Percentiles rank a stretch among this genome's conserved stretches.
Evolutionary conservation across 2,329 filamentous ascomycete genomes (phyloP).

Genomic region (Rhinocladiella mackenziei): DNA sequence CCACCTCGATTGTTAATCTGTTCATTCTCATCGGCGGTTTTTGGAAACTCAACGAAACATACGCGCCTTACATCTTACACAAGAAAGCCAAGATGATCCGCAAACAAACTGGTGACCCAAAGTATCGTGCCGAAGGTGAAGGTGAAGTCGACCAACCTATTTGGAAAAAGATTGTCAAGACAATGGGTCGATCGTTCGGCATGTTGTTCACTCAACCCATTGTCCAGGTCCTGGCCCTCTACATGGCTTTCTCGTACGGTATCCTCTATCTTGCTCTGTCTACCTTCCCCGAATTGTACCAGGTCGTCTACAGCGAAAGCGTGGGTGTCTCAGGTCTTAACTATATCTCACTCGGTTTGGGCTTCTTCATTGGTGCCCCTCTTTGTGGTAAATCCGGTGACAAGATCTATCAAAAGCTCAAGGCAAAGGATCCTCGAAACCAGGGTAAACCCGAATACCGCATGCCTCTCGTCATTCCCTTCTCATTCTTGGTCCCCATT

Average conservation of each 20-base stretch:
- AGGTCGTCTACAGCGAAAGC: conserved; percentile 47
- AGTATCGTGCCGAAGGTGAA: conserved; percentile 33
- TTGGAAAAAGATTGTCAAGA: conserved; percentile 30
- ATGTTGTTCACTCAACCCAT: conserved; percentile 56
- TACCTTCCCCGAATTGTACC: conserved; percentile 58
- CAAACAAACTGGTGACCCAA: conserved; percentile 33
- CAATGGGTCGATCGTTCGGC: conserved; percentile 51
- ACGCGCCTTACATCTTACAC: conserved; percentile 57
- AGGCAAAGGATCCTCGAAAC: conserved; percentile 27
- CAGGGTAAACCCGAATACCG: conserved; percentile 50
- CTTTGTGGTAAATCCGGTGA: conserved; percentile 46
- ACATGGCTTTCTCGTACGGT: conserved; percentile 56
- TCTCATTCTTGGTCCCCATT: conserved; percentile 46
- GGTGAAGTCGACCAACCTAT: conserved; percentile 30
- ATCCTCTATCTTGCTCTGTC: conserved; percentile 58
- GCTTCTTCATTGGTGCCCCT: conserved; percentile 54
- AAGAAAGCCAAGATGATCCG: conserved; percentile 50
- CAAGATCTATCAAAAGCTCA: conserved; percentile 35
- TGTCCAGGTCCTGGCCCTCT: conserved; percentile 51
- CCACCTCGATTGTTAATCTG: conserved; percentile 57
- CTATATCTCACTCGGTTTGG: conserved; percentile 57
- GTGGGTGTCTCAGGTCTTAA: conserved; percentile 55
- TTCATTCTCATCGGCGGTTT: conserved; percentile 55
- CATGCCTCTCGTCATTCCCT: conserved; percentile 52
- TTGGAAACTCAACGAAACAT: conserved; percentile 58